Conservation (phyloP, 495 filamentous ascomycete genomes). For the Penicillium soppii region DNA sequence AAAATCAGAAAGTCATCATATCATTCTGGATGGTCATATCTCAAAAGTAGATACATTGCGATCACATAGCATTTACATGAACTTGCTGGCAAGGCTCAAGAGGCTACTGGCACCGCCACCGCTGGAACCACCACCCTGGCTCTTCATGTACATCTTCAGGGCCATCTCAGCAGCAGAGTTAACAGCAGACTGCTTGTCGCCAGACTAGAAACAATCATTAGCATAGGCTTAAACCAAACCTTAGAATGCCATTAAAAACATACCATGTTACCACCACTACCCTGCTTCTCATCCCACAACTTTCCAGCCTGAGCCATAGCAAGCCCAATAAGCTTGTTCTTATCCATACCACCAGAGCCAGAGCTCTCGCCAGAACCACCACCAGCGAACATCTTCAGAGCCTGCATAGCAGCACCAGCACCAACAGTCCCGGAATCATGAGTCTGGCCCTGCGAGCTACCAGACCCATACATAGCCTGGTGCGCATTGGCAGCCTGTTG, state of each 20-base stretch:
- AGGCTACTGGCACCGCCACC: constrained; percentile 38
- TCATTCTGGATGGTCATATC: constrained; percentile 2
- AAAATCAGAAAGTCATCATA: constrained; percentile 12
- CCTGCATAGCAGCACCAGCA: constrained; percentile 64
- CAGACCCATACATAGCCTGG: constrained; percentile 52
- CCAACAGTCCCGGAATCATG: constrained; percentile 49
- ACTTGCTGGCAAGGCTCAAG: constrained; percentile 60
- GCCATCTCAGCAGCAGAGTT: constrained; percentile 62
- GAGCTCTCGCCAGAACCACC: constrained; percentile 33
- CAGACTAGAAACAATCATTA: constrained; percentile 31
- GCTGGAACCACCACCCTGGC: constrained; percentile 46
- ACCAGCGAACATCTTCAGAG: constrained; percentile 63
- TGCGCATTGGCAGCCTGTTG: constrained; percentile 53
- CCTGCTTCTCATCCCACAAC: constrained; percentile 59
- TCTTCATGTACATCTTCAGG: constrained; percentile 69
- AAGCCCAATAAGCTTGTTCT: constrained; percentile 64
- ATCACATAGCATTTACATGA: constrained; percentile 23
- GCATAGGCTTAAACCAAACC: constrained; percentile 1
- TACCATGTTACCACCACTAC: constrained; percentile 47
- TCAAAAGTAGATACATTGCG: background rate
- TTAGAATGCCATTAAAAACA: constrained; percentile 24
- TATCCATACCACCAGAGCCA: constrained; percentile 36
- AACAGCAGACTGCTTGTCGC: constrained; percentile 62
- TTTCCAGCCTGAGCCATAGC: constrained; percentile 68
- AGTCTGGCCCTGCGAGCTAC: constrained; percentile 24